Evolutionary conservation across 495 filamentous ascomycete species (phyloP), one percentile per base, ranked within the genome.

Genomic region (Tuber calosporum): DNA sequence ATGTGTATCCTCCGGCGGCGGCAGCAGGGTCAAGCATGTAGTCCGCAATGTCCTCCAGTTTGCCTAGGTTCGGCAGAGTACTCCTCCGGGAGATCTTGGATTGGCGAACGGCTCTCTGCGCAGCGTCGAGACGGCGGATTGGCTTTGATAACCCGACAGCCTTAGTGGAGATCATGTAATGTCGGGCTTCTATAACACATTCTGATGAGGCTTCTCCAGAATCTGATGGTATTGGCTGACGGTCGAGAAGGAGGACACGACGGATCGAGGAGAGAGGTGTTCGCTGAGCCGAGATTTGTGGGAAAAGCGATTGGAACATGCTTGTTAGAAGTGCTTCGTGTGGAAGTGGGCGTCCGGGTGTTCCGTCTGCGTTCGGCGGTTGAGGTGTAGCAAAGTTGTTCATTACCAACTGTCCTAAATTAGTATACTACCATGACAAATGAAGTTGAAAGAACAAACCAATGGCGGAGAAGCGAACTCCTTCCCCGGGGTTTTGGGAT

Each of bases 221-320:
- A n/a, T 77, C 70, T 8, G 78, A 73, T 48, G 62, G 68, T 15
- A 75, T 62, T 22, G 74, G 75, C 82, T 94, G 92, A 69, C 96
- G 89, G 83, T 97, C 97, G 72, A 98, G 86, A 53, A 98, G 87
- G 71, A 99, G 87, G 4, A 98, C 90, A 77, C 96, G 89, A 71
- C 90, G 90, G 80, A 98, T 97, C 19, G 92, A 93, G 58, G 90
- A 88, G 42, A 98, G 86, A 11, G 96, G 93, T 1, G 92, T 96
- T 36, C 87, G 88, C 82, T 97, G 93, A 0, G 95, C 96, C 78
- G 94, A 93, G 83, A 99, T 97, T 3, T 93, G 92, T 30, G 95
- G 94, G 81, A 99, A 98, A 45, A 99, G 88, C 2, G 92, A 96
- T 82, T 97, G 95, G 84, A 98, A 99, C 77, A 97, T 88, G 48